Evolutionary conservation across 352 stramenopile species (phyloP).

Genomic region (Phytopythium ostracodes): DNA sequence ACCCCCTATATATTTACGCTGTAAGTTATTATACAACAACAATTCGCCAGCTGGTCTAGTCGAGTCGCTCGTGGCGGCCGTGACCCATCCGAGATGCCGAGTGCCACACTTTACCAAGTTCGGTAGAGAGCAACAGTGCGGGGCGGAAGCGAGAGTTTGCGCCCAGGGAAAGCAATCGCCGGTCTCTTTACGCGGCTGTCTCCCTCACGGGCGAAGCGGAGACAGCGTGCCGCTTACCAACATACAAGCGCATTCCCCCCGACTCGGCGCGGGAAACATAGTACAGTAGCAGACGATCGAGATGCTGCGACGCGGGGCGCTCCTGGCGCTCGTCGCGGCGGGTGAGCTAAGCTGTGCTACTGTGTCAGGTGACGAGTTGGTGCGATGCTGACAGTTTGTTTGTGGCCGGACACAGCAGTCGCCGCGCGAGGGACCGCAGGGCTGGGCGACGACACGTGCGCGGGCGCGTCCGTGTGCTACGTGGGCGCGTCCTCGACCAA

Average conservation of each 20-base stretch:
- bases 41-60: no score
- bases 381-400: background rate
- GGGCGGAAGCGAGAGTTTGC: no score
- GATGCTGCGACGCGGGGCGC: background rate
- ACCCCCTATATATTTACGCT: no score
- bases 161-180: no score
- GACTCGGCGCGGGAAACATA: background rate
- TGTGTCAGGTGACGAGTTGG: background rate
- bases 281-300: background rate
- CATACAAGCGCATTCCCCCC: background rate
- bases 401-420: background rate
- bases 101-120: no score
- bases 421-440: background rate
- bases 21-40: no score
- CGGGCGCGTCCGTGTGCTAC: conserved; percentile 14
- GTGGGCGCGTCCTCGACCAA: conserved; percentile 13
- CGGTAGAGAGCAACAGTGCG: no score
- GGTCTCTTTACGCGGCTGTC: no score
- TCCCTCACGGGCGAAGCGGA: no score
- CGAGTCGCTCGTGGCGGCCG: no score
- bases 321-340: background rate
- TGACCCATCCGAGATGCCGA: no score
- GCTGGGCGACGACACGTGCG: conserved; percentile 8
- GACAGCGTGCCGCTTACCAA: no score
- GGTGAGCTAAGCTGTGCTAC: background rate